phyloP scores from a whole-genome alignment of 768 basidiomycete genomes.

The Tulasnella sp. region DNA sequence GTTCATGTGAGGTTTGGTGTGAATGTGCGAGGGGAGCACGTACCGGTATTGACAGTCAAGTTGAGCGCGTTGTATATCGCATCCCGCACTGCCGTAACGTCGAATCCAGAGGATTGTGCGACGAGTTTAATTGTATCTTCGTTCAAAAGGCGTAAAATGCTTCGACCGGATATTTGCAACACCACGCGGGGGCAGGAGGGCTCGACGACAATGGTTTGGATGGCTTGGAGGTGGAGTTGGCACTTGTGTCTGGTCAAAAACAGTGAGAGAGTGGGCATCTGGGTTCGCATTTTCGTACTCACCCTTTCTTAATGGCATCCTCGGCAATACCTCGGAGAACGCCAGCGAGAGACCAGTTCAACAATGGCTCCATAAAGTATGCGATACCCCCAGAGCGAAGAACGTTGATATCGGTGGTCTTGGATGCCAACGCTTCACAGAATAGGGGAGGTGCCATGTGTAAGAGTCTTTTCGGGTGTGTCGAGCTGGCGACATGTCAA shows the following conservation, averaged over 20 bases:
- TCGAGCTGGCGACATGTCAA: background rate
- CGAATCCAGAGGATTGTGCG: background rate
- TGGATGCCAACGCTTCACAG: conserved; percentile 1
- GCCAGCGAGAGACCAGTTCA: conserved; percentile 17
- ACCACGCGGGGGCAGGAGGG: conserved; percentile 7
- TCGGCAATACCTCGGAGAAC: conserved; percentile 13
- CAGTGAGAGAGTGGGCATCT: background rate
- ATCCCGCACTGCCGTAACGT: background rate
- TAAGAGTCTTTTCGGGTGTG: conserved; percentile 13
- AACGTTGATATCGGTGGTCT: background rate
- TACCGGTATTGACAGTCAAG: background rate
- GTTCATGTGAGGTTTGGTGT: background rate
- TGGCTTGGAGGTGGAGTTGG: background rate
- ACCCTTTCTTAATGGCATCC: conserved; percentile 14
- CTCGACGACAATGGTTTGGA: conserved; percentile 6
- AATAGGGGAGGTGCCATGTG: conserved; percentile 12
- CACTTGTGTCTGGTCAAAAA: background rate
- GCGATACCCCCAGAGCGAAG: conserved; percentile 11
- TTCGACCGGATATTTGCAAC: conserved; percentile 7
- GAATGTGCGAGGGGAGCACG: background rate
- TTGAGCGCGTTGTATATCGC: background rate
- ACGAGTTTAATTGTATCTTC: background rate
- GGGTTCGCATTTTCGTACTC: background rate
- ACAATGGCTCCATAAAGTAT: conserved; percentile 10
- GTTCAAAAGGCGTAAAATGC: conserved; percentile 2